Percentiles rank a stretch among this genome's conserved stretches.
Evolutionary conservation across 2,329 filamentous ascomycete species (phyloP).

Genomic region (Nannizzia gypsea): DNA sequence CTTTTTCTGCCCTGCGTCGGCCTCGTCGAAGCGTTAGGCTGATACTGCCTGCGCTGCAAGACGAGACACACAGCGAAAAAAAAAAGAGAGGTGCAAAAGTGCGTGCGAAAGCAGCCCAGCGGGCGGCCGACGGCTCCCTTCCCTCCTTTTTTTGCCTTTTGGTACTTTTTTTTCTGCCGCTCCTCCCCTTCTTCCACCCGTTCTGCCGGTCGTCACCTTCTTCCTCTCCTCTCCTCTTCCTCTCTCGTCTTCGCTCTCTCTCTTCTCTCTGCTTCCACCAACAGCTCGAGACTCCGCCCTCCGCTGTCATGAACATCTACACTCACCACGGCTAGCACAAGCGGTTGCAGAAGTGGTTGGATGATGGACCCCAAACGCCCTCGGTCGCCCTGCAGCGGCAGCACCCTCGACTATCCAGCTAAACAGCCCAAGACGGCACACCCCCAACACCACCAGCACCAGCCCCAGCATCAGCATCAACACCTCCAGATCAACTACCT

Average conservation of each 20-base stretch:
- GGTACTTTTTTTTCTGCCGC: conserved; percentile 7
- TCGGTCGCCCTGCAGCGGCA: conserved; percentile 35
- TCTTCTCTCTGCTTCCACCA: conserved; percentile 10
- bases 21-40: conserved; percentile 1
- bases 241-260: conserved; percentile 36
- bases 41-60: not conserved
- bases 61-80: too few relatives aligned
- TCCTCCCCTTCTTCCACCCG: conserved; percentile 10
- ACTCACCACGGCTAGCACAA: not conserved
- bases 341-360: not conserved
- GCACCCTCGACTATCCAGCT: conserved; percentile 27
- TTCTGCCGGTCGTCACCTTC: conserved; percentile 8
- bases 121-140: not conserved
- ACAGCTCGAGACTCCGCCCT: conserved; percentile 15
- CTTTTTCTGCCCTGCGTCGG: conserved; percentile 2
- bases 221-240: conserved; percentile 22
- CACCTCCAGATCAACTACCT: conserved; percentile 59
- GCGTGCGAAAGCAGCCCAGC: not conserved
- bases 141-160: not conserved
- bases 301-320: conserved; percentile 7
- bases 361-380: conserved; percentile 2
- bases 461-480: conserved; percentile 29
- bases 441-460: conserved; percentile 37
- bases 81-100: too few relatives aligned
- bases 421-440: conserved; percentile 42